phyloP scores from a whole-genome alignment of 257 asterid genomes.

The Ilex asprella region DNA sequence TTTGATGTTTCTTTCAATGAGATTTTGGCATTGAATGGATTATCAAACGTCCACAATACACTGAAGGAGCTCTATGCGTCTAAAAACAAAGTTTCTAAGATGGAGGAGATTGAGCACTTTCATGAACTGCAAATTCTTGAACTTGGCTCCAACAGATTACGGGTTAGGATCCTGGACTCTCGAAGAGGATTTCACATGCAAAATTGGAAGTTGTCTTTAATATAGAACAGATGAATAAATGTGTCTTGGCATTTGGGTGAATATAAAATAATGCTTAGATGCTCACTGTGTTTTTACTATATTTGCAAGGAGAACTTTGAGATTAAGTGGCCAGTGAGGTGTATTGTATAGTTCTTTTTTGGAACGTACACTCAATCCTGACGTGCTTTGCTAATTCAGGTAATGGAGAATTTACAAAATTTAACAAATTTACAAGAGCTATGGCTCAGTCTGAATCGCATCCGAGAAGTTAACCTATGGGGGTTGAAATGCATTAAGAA shows the following conservation, averaged over 20 bases:
- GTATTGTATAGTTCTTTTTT: no score
- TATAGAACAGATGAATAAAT: slow-evolving; percentile 10
- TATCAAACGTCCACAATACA: slow-evolving; percentile 60
- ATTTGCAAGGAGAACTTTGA: no score
- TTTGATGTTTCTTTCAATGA: slow-evolving; percentile 91
- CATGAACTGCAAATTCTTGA: slow-evolving; percentile 78
- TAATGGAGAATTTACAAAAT: slow-evolving; percentile 76
- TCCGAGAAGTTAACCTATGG: slow-evolving; percentile 67
- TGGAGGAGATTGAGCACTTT: slow-evolving; percentile 91
- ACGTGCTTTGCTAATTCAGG: slow-evolving; percentile 36
- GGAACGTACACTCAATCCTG: no score
- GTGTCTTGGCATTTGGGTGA: no score
- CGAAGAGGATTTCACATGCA: slow-evolving; percentile 6
- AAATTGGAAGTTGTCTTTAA: slow-evolving; percentile 5
- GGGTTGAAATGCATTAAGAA: slow-evolving; percentile 87
- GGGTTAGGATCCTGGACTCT: slow-evolving; percentile 47
- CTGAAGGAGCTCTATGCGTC: slow-evolving; percentile 92
- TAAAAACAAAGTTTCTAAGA: slow-evolving; percentile 78
- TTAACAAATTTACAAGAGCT: slow-evolving; percentile 70
- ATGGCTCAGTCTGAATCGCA: slow-evolving; percentile 97
- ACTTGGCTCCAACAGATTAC: slow-evolving; percentile 89
- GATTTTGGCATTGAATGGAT: slow-evolving; percentile 60
- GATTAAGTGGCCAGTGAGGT: no score
- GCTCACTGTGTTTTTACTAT: no score
- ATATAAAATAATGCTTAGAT: no score